Conservation (phyloP, 148 eudicot species). For the Oxyria digyna region DNA sequence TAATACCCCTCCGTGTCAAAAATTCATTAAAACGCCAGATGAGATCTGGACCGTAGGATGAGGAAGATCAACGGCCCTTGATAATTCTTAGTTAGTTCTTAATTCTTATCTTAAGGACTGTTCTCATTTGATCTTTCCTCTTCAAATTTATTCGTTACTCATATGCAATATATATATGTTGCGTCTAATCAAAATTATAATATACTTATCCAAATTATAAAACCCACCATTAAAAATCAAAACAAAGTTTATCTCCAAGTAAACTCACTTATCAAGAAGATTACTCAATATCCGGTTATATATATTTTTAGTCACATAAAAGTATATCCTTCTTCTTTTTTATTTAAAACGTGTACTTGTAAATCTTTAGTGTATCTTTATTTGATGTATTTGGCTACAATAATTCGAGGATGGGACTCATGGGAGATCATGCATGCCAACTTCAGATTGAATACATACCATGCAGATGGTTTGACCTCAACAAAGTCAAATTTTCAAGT, state of each 20-base stretch:
- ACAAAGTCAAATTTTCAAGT: background rate
- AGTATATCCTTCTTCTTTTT: background rate
- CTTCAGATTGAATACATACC: too few species aligned
- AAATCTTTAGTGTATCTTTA: background rate
- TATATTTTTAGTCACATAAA: background rate
- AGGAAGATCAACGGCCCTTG: too few species aligned
- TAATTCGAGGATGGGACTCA: background rate
- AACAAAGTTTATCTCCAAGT: background rate
- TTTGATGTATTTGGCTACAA: background rate
- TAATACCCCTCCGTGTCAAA: too few species aligned
- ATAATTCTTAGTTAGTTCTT: too few species aligned
- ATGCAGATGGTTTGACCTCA: background rate
- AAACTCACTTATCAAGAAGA: background rate
- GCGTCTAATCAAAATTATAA: too few species aligned
- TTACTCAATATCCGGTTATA: background rate
- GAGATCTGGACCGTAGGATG: too few species aligned
- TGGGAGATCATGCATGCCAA: conserved; percentile 1
- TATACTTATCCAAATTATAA: too few species aligned
- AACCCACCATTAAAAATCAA: background rate
- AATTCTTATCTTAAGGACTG: too few species aligned
- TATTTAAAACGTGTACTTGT: background rate
- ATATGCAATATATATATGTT: too few species aligned
- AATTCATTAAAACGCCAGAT: too few species aligned
- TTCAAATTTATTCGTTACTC: too few species aligned
- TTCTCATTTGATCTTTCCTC: too few species aligned